Evolutionary conservation across 2,329 filamentous ascomycete species (phyloP).

Genomic region (Neopestalotiopsis clavispora): DNA sequence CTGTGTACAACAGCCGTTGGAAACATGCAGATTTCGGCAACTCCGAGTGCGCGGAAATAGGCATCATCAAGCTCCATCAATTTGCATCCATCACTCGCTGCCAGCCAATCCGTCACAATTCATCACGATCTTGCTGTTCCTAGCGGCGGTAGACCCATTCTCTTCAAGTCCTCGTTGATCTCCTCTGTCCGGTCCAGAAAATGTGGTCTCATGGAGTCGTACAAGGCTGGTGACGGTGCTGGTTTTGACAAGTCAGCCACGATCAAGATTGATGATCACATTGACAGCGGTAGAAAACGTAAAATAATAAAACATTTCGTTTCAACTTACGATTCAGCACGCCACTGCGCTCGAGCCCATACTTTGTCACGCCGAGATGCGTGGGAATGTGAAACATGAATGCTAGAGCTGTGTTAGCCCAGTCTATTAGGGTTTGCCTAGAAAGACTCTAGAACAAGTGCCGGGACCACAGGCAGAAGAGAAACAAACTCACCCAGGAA

Average conservation of each 20-base stretch:
- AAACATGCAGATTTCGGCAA: not conserved
- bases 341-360: slow-evolving; percentile 24
- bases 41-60: not conserved
- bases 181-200: slow-evolving; percentile 26
- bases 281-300: not conserved
- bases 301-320: not conserved
- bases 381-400: slow-evolving; percentile 34
- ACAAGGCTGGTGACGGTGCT: slow-evolving; percentile 26
- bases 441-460: slow-evolving; percentile 9
- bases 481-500: slow-evolving; percentile 29
- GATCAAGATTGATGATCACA: not conserved
- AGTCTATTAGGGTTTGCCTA: not conserved
- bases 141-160: slow-evolving; percentile 14
- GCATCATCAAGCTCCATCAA: not conserved
- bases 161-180: slow-evolving; percentile 24
- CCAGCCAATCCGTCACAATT: not conserved
- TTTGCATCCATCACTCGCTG: not conserved
- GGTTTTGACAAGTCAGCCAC: slow-evolving; percentile 3
- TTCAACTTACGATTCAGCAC: slow-evolving; percentile 23
- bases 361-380: slow-evolving; percentile 31
- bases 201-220: slow-evolving; percentile 27
- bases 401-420: slow-evolving; percentile 18
- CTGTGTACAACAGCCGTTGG: not conserved
- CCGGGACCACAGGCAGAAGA: not conserved
- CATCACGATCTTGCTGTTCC: slow-evolving; percentile 11